Conservation (phyloP, 345 rosid species). For the Arabidopsis thaliana region TAIR10.1 NC_003076.8:4890001-4890500, state of each 20-base stretch:
- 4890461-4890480: not conserved
- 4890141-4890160: constrained; percentile 82
- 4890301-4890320: not conserved
- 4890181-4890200: constrained; percentile 85
- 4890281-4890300: not conserved
- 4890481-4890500: too few relatives aligned
- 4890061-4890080: constrained; percentile 77
- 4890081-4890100: constrained; percentile 75
- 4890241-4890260: constrained; percentile 40
- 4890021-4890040: constrained; percentile 74
- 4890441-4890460: not conserved
- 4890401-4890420: constrained; percentile 82
- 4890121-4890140: constrained; percentile 80
- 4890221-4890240: constrained; percentile 91
- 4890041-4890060: constrained; percentile 74
- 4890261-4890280: not conserved
- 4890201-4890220: constrained; percentile 89
- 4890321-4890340: constrained; percentile 67
- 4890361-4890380: constrained; percentile 85
- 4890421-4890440: constrained; percentile 29
- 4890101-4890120: constrained; percentile 74
- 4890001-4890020: not conserved
- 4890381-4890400: constrained; percentile 94
- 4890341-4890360: constrained; percentile 87
- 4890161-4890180: constrained; percentile 81